These are phyloP conservation scores for Phaseolus lunatus DNA, from an alignment of 306 rosid genomes.

Conservation along the genomic window DNA sequence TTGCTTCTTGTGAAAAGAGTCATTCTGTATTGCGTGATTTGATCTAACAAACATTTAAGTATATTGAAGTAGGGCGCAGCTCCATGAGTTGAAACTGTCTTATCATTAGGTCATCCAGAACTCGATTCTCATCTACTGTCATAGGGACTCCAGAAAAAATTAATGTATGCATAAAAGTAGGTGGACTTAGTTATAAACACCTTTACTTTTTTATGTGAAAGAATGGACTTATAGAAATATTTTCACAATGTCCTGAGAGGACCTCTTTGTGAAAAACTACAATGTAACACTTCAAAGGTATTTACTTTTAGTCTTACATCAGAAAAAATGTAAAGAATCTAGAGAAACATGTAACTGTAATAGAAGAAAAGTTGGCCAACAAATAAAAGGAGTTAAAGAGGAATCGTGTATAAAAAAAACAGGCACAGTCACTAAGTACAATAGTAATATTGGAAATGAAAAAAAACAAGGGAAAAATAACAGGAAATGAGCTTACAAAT, in stretches of 20 bases:
- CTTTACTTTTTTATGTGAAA: constrained; percentile 5
- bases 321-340: neutral
- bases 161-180: neutral
- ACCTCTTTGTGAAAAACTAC: neutral
- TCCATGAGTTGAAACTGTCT: constrained; percentile 22
- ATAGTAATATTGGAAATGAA: neutral
- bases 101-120: neutral
- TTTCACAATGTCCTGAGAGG: neutral
- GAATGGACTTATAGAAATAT: neutral
- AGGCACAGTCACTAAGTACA: constrained; percentile 3
- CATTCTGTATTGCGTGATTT: neutral
- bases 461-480: neutral
- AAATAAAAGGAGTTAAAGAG: neutral
- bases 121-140: constrained; percentile 1
- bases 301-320: neutral
- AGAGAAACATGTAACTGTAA: neutral
- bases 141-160: neutral
- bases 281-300: constrained; percentile 9
- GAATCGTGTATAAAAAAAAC: neutral
- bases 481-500: neutral
- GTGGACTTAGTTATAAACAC: constrained; percentile 5
- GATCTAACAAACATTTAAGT: constrained; percentile 5
- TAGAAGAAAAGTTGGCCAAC: neutral
- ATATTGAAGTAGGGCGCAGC: neutral
- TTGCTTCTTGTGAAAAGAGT: constrained; percentile 13